Percentiles rank a stretch among this genome's conserved stretches.
Conservation (phyloP, 345 rosid genomes). For the Hibiscus syriacus region DNA sequence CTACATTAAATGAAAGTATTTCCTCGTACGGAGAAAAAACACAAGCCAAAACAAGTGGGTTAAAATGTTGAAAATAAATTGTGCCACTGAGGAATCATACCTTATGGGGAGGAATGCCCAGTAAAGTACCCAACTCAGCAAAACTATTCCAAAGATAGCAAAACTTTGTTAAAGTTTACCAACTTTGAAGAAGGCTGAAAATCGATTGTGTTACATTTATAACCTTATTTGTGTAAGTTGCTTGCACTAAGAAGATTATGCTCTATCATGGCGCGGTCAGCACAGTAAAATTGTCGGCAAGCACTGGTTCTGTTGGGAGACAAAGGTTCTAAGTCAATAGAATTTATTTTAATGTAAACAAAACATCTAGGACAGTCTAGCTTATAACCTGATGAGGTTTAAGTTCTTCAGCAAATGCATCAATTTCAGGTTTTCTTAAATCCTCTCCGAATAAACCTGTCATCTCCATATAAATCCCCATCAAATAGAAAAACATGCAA, state of each 20-base stretch:
- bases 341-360: neutral
- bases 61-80: neutral
- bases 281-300: conserved; percentile 92
- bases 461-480: conserved; percentile 12
- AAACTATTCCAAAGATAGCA: conserved; percentile 38
- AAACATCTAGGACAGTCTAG: neutral
- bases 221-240: conserved; percentile 94
- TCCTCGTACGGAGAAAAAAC: neutral
- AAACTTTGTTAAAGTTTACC: neutral
- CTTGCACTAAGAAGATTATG: conserved; percentile 96
- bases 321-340: conserved; percentile 9
- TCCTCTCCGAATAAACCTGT: conserved; percentile 93
- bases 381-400: conserved; percentile 82
- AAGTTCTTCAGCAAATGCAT: conserved; percentile 85
- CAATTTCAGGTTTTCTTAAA: conserved; percentile 93
- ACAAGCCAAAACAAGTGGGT: neutral
- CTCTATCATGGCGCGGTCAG: conserved; percentile 96
- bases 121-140: conserved; percentile 90
- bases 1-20: neutral
- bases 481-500: conserved; percentile 3
- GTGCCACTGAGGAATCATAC: conserved; percentile 20
- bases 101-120: conserved; percentile 90
- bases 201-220: neutral
- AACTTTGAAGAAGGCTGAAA: neutral
- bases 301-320: conserved; percentile 58